Base-by-base conservation (phyloP, 108 stramenopile genomes). In the Stephanodiscus triporus region DNA sequence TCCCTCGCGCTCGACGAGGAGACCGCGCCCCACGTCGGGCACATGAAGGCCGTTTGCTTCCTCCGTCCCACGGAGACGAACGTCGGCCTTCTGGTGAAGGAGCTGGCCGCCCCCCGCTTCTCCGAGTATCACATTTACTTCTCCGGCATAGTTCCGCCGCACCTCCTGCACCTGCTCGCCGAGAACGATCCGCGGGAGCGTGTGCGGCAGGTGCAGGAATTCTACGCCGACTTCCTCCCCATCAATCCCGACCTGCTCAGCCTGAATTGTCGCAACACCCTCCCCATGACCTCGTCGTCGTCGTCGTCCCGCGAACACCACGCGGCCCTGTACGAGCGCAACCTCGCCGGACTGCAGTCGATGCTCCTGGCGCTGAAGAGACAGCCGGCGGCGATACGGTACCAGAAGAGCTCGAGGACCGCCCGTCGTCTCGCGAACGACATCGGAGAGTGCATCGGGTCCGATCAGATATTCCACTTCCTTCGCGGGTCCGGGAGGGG, bases 41-140 rank as follows among this genome's bases (percentile, higher is more conserved):
- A 98, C 84, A 80, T 99, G 63, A 99, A 98, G 77, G 95, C 97
- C 13, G 86, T 96, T 0, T 85, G 85, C 70, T 99, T 94, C 73
- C 67, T 96, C n/a, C 97, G 97, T 29, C 98, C 99, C 4, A 99
- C 98, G 29, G 86, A 84, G 69, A 68, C 71, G 9, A 96, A 90
- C 65, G 68, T 97, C 16, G 90, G 89, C 42, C 68, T 87, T 45
- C 78, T 99, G 16, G 84, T 83, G 4, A 58, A 75, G 49, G 98
- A 99, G 78, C 71, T 99, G 16, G 54, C 84, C 26, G 45, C 54
- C 9, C 96, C 98, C 2, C 84, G 93, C 40, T 99, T 94, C 82
- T 56, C 86, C 4, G 97, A 98, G 77, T 99, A 99, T 77, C 98
- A 99, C 78, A 60, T 99, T 24, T 99, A 95, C 80, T 97, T 99